Percentiles rank a stretch among this genome's conserved stretches.
phyloP scores from a whole-genome alignment of 305 asterid species.

The Fraxinus sp. region DNA sequence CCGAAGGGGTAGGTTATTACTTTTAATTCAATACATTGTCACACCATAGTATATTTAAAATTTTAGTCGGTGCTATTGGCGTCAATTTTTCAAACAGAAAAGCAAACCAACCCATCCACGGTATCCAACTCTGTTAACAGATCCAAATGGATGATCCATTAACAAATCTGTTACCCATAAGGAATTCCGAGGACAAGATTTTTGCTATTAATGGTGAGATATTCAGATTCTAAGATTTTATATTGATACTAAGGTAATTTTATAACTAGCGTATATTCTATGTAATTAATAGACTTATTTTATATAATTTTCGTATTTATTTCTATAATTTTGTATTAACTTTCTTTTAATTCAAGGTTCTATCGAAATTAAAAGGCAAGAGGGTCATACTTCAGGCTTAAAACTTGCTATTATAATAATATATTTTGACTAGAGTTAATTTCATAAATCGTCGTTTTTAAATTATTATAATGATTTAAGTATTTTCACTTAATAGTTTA shows the following conservation, averaged over 20 bases:
- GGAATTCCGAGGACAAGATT: not conserved
- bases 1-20: too few relatives aligned
- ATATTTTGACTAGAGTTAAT: not conserved
- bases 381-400: not conserved
- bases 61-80: not conserved
- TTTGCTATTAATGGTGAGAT: not conserved
- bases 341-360: not conserved
- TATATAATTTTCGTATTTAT: not conserved
- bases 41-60: too few relatives aligned
- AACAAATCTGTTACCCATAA: not conserved
- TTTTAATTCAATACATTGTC: too few relatives aligned
- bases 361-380: not conserved
- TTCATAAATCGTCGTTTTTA: not conserved
- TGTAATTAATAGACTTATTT: not conserved
- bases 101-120: not conserved
- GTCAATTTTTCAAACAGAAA: not conserved
- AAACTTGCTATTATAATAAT: not conserved
- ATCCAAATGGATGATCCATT: not conserved
- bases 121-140: not conserved
- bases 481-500: too few relatives aligned
- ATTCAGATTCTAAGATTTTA: not conserved
- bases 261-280: not conserved
- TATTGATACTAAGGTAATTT: not conserved
- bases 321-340: not conserved
- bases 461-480: not conserved